Evolutionary conservation across 148 eudicot species (phyloP).

Genomic region (Rhododendron molle): DNA sequence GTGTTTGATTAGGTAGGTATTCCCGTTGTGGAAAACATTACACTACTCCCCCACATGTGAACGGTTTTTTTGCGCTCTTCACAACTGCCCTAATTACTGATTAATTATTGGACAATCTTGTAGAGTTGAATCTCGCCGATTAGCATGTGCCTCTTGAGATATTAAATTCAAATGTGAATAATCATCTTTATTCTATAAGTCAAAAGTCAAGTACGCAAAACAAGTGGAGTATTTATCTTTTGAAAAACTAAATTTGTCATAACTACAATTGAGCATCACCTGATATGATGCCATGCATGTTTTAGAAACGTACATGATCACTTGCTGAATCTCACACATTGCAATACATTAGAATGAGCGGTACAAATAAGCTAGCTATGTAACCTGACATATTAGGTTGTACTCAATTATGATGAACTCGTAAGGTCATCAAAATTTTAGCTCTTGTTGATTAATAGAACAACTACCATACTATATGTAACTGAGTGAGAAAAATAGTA

Average conservation of each 20-base stretch:
- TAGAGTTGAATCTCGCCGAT: neutral
- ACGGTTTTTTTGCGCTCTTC: neutral
- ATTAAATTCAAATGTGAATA: neutral
- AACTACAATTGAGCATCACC: neutral
- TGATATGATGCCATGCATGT: neutral
- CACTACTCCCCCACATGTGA: neutral
- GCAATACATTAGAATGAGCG: neutral
- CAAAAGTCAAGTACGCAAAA: neutral
- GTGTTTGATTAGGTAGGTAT: conserved; percentile 1
- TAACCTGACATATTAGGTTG: neutral
- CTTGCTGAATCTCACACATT: neutral
- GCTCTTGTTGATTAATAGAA: neutral
- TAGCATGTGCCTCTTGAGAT: neutral
- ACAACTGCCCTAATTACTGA: neutral
- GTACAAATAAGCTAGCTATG: neutral
- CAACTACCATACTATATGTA: neutral
- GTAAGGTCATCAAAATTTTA: neutral
- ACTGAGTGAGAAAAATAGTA: neutral
- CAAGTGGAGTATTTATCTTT: neutral
- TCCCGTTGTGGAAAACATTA: neutral
- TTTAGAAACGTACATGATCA: neutral
- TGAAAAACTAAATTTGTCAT: neutral
- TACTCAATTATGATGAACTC: neutral
- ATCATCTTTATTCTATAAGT: neutral
- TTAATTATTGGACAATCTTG: neutral